Evolutionary conservation across 805 yeast genomes (phyloP), one percentile per base, ranked within the genome.

Genomic region (Candida saitoana): DNA sequence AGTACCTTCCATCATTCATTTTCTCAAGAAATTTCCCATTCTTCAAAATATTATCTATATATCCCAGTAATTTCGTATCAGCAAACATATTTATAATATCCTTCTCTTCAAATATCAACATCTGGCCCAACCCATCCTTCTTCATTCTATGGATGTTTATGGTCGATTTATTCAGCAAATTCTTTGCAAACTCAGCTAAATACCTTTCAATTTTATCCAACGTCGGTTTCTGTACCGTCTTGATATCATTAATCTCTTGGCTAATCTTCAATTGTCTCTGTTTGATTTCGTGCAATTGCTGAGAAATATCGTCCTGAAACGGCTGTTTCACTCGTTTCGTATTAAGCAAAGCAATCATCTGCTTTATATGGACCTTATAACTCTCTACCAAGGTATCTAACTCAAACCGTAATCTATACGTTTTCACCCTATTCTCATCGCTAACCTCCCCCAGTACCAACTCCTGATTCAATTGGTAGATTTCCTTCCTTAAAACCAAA

Each of bases 181-280:
- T 50, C 5, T 29, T 40, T 4, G 54, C 54, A 45, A 62, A 65
- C 18, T 50, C 51, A 16, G 40, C 44, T 3, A 55, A 53, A 36
- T 67, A 47, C 5, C 29, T 16, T n/a, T 50, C 50, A 60, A 68
- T 64, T 37, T 66, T 54, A 19, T 63, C 65, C 18, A 69, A 49
- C 9, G 65, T 45, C 2, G 74, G 75, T 38, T 63, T 55, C 41
- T 67, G 65, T 5, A 56, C 54, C 8, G 54, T 52, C 30, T 49
- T 53, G 29, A 67, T 53, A 14, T 55, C 49, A n/a, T 49, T 49
- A 7, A 63, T 57, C 22, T 56, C 57, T 16, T 47, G 45, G 11
- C 49, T 39, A 3, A 58, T 38, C 3, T 24, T 30, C 3, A 45
- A 34, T 33, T 59, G 52, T 15, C 49, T 43, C 3, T 27, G 36